phyloP scores from a whole-genome alignment of 2,329 filamentous ascomycete species.

The Cladosporium sp. region DNA sequence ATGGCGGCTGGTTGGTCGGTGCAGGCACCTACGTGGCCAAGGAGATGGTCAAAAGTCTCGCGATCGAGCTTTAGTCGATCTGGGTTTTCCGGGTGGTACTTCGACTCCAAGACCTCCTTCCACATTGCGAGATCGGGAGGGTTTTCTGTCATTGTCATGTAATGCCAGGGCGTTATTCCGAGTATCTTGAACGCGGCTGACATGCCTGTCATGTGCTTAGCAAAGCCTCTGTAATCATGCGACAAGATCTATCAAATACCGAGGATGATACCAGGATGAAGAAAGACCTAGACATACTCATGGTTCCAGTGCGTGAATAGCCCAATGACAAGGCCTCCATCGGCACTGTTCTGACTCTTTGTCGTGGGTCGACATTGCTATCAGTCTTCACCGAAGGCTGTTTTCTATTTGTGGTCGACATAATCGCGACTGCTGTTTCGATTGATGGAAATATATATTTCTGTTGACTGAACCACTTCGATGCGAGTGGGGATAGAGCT shows the following conservation, averaged over 20 bases:
- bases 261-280: not conserved
- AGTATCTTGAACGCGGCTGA: conserved; percentile 6
- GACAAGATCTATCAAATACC: too few species aligned
- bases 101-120: conserved; percentile 15
- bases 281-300: conserved; percentile 11
- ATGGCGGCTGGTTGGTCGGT: conserved; percentile 16
- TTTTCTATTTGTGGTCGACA: not conserved
- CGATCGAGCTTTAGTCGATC: conserved; percentile 4
- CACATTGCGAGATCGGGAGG: conserved; percentile 15
- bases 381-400: not conserved
- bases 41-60: conserved; percentile 15
- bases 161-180: conserved; percentile 13
- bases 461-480: too few species aligned
- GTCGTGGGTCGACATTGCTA: not conserved
- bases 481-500: too few species aligned
- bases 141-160: conserved; percentile 15
- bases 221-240: too few species aligned
- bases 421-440: not conserved
- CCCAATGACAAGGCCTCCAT: conserved; percentile 23
- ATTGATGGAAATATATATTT: too few species aligned
- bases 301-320: conserved; percentile 24
- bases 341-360: conserved; percentile 14
- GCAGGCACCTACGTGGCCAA: conserved; percentile 12
- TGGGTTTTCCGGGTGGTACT: conserved; percentile 11
- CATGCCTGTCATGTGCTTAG: not conserved